Base-by-base conservation (phyloP, 2,329 filamentous ascomycete genomes). In the Colletotrichum sidae region DNA sequence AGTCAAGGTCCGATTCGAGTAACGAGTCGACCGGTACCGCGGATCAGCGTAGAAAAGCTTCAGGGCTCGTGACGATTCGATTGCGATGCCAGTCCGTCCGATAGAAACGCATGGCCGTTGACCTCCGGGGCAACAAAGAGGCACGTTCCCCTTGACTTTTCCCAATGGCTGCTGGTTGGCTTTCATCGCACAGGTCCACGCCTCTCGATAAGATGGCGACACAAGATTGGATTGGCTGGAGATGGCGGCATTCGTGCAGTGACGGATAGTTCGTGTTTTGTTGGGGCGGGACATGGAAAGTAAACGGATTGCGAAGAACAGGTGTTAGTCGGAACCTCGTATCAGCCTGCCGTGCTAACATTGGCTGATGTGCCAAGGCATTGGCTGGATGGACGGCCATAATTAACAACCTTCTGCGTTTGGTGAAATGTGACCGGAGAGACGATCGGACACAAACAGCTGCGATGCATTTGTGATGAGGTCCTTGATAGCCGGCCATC, bases 201-300 rank as follows among this genome's bases (percentile, higher is more conserved):
- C 17, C 12, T 10, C 37, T 11, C n/a, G 34, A 34, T 46, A 51
- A 34, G 41, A 46, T 55, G 13, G 39, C 11, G 12, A 15, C 11
- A 37, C 8, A 33, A 37, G 8, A 33, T n/a, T 33, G 51, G 46
- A 17, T 33, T 55, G 57, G 57, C 37, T 45, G 11, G 12, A 52
- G 35, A 39, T 55, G 51, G 33, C 41, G 41, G 13, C 38, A 47
- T 37, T 12, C 11, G 50, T 17, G 34, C 33, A 25, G 52, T 39
- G 38, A 50, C 46, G 12, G 33, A 37, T 12, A 38, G 12, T 39
- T 15, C n/a, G n/a, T 49, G 44, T n/a, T 65, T 65, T 55, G 51
- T 56, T 65, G 51, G 46, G 57, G 62, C 46, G 39, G 37, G 2
- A 35, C 39, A 38, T 15, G 51, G 41, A 51, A 47, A 15, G 15